Conservation (phyloP, 495 filamentous ascomycete genomes). For the Lophiotrema nucula region DNA sequence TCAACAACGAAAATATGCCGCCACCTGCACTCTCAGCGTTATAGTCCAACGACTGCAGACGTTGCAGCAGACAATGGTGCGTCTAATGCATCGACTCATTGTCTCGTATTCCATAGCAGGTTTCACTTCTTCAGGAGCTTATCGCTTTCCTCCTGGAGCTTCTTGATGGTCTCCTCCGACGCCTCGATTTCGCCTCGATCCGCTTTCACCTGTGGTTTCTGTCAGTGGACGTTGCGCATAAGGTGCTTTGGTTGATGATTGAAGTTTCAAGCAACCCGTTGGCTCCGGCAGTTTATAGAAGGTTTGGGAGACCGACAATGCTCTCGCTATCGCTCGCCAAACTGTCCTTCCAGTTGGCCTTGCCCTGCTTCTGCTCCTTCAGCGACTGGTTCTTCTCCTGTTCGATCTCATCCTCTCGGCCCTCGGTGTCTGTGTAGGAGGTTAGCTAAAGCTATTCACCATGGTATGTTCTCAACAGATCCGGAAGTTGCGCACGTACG, state of each 20-base stretch:
- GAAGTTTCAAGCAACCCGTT: neutral
- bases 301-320: conserved; percentile 59
- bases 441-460: too few relatives aligned
- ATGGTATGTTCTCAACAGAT: neutral
- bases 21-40: too few relatives aligned
- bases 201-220: conserved; percentile 62
- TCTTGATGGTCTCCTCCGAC: conserved; percentile 46
- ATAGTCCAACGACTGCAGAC: too few relatives aligned
- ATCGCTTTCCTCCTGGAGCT: conserved; percentile 55
- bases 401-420: conserved; percentile 53
- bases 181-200: conserved; percentile 56
- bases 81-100: too few relatives aligned
- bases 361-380: conserved; percentile 67
- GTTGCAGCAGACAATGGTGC: too few relatives aligned
- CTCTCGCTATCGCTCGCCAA: conserved; percentile 79
- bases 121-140: conserved; percentile 28
- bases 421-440: conserved; percentile 41
- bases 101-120: too few relatives aligned
- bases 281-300: too few relatives aligned
- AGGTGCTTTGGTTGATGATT: too few relatives aligned
- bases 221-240: conserved; percentile 1
- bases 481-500: conserved; percentile 27
- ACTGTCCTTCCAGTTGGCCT: conserved; percentile 77
- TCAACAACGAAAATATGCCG: too few relatives aligned
- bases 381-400: conserved; percentile 70